Conservation (phyloP, 2,329 filamentous ascomycete genomes). For the Calonectria fujianensis region DNA sequence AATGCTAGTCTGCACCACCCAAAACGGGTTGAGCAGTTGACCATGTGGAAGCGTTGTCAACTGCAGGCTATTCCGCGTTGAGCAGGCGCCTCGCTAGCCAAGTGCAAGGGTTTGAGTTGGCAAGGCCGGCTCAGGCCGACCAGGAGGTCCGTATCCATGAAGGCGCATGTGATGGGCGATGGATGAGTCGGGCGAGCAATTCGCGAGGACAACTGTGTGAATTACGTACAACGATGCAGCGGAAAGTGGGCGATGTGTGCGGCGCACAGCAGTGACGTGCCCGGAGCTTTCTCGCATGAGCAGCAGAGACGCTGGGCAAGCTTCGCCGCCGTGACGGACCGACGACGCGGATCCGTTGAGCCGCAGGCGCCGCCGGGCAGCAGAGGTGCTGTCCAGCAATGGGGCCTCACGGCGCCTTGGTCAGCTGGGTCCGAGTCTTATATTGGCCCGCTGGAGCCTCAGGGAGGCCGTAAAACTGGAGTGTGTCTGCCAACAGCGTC, state of each 20-base stretch:
- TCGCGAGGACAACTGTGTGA: conserved; percentile 20
- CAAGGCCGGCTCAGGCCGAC: conserved; percentile 31
- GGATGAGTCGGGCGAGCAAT: conserved; percentile 29
- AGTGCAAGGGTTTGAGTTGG: conserved; percentile 11
- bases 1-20: conserved; percentile 11
- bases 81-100: conserved; percentile 23
- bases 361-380: conserved; percentile 6
- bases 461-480: conserved; percentile 15
- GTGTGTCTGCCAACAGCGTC: not conserved
- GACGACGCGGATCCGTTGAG: conserved; percentile 24
- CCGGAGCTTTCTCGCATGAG: conserved; percentile 45
- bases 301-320: conserved; percentile 4
- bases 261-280: conserved; percentile 44
- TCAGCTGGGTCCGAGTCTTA: conserved; percentile 11
- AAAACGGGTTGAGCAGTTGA: conserved; percentile 4
- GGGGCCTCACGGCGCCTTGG: conserved; percentile 18
- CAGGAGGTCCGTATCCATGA: conserved; percentile 24
- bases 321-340: conserved; percentile 11
- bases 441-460: conserved; percentile 17
- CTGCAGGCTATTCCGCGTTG: conserved; percentile 9
- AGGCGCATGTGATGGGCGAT: conserved; percentile 20
- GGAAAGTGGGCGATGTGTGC: conserved; percentile 19
- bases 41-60: not conserved
- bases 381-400: not conserved
- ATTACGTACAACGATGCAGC: conserved; percentile 36